Percentiles rank a stretch among this genome's conserved stretches.
Evolutionary conservation across 176 grass and related monocot species (phyloP).

Genomic region (Triticum turgidum): DNA sequence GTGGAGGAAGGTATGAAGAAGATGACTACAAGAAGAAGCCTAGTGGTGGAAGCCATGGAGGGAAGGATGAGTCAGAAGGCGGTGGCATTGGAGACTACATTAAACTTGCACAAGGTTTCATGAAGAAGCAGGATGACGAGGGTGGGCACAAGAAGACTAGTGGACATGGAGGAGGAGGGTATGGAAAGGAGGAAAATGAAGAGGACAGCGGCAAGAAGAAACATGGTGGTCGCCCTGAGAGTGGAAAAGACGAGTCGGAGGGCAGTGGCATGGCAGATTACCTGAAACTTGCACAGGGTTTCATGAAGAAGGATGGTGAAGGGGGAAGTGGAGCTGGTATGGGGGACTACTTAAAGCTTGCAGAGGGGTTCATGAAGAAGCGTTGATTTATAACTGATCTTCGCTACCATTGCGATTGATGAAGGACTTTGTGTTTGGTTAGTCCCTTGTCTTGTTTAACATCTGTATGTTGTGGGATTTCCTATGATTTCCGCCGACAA

Average conservation of each 20-base stretch:
- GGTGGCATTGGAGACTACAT: slow-evolving; percentile 67
- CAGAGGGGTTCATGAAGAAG: slow-evolving; percentile 85
- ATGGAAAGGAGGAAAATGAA: slow-evolving; percentile 46
- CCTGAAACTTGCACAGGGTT: slow-evolving; percentile 71
- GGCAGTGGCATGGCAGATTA: slow-evolving; percentile 62
- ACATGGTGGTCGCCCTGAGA: slow-evolving; percentile 3
- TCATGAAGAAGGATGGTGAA: slow-evolving; percentile 66
- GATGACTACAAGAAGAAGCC: slow-evolving; percentile 45
- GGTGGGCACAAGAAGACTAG: slow-evolving; percentile 46
- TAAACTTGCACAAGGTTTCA: slow-evolving; percentile 71
- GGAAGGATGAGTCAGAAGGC: slow-evolving; percentile 42
- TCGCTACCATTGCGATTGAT: neutral
- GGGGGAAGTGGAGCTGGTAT: slow-evolving; percentile 38
- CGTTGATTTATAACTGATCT: slow-evolving; percentile 36
- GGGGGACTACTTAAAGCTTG: slow-evolving; percentile 76
- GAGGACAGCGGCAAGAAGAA: slow-evolving; percentile 44
- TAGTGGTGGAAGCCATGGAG: slow-evolving; percentile 10
- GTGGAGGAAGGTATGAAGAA: slow-evolving; percentile 41
- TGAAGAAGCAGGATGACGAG: slow-evolving; percentile 65
- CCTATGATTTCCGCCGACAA: neutral
- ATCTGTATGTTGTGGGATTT: neutral
- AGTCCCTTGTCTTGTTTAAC: slow-evolving; percentile 18
- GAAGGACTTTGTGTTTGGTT: slow-evolving; percentile 40
- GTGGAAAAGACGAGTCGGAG: slow-evolving; percentile 40
- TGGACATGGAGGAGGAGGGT: slow-evolving; percentile 41